Evolutionary conservation across 345 rosid species (phyloP).

Genomic region (Aegle marmelos): DNA sequence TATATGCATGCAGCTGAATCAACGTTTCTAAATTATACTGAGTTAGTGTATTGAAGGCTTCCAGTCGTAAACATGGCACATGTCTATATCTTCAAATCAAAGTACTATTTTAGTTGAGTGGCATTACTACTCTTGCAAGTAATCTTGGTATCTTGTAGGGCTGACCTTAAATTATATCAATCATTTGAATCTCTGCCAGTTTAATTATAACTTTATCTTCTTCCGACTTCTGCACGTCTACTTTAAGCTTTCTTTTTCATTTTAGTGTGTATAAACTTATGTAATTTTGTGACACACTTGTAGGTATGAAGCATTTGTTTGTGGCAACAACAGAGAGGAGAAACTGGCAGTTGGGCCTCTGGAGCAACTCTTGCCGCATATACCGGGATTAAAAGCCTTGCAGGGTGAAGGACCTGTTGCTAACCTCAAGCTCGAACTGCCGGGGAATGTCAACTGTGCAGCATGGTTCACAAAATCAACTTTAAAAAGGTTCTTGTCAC

Average conservation of each 20-base stretch:
- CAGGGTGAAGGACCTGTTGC: slow-evolving; percentile 38
- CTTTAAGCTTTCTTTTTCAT: neutral
- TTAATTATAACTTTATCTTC: neutral
- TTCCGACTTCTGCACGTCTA: neutral
- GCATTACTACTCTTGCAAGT: neutral
- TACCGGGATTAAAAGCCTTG: slow-evolving; percentile 41
- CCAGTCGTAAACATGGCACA: neutral
- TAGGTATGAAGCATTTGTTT: slow-evolving; percentile 54
- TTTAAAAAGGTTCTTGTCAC: slow-evolving; percentile 37
- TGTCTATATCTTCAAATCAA: neutral
- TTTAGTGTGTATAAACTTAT: neutral
- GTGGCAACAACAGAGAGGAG: slow-evolving; percentile 37
- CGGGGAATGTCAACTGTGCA: slow-evolving; percentile 24
- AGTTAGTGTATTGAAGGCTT: neutral
- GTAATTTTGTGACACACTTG: neutral
- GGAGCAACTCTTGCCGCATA: slow-evolving; percentile 42
- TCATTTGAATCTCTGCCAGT: neutral
- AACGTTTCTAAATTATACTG: neutral
- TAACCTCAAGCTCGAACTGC: slow-evolving; percentile 42
- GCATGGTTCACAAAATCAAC: slow-evolving; percentile 61
- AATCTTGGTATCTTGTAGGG: neutral
- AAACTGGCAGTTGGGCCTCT: slow-evolving; percentile 45
- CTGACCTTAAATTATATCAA: neutral
- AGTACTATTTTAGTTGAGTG: neutral
- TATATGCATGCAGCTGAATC: neutral